These are phyloP conservation scores for Podospora conica DNA, from an alignment of 495 filamentous ascomycete genomes.

Conservation along the genomic window DNA sequence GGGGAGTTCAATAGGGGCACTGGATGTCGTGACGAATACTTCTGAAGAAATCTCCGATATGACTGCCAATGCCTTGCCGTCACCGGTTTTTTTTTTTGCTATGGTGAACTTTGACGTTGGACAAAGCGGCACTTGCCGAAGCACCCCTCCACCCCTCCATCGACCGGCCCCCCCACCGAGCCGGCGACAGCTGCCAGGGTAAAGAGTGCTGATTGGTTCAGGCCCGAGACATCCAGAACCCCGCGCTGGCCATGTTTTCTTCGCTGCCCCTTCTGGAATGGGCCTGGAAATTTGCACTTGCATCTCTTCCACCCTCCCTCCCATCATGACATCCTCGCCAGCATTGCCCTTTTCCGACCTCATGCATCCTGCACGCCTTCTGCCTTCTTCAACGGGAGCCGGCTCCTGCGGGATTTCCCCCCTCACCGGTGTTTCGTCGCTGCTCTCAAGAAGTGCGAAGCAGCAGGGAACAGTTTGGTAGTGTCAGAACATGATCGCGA, in stretches of 20 bases:
- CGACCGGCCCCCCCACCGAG: conserved; percentile 3
- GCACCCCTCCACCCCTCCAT: not conserved
- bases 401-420: not conserved
- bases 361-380: not conserved
- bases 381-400: not conserved
- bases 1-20: not conserved
- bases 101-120: not conserved
- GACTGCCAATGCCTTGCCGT: not conserved
- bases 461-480: not conserved
- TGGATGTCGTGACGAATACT: not conserved
- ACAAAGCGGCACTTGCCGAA: conserved; percentile 13
- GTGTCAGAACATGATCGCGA: not conserved
- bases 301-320: not conserved
- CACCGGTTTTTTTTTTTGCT: not conserved
- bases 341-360: not conserved
- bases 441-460: not conserved
- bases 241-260: not conserved
- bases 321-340: not conserved
- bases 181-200: not conserved
- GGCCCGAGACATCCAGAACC: conserved; percentile 3
- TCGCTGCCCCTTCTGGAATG: conserved; percentile 3
- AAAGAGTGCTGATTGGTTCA: conserved; percentile 2
- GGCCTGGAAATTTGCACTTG: not conserved
- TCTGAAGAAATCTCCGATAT: not conserved
- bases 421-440: not conserved